Base-by-base conservation (phyloP, 2,329 filamentous ascomycete species). In the Geosmithia morbida region DNA sequence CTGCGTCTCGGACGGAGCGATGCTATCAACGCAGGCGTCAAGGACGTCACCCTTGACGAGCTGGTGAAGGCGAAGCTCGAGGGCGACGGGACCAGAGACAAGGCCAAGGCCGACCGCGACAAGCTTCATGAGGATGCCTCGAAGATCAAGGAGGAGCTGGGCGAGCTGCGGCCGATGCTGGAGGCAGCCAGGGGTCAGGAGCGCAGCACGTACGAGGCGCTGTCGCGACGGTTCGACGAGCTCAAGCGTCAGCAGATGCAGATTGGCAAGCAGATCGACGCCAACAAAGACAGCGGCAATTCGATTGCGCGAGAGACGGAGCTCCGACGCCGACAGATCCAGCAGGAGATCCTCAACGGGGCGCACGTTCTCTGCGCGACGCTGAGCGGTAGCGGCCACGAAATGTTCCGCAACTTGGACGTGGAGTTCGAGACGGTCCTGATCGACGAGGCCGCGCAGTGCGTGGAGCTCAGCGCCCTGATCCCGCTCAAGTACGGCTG, bases 371-470 rank as follows among this genome's bases (percentile, higher is more conserved):
- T 98, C 29, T 98, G 92, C 63, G 86, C 90, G 41, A 98, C 92
- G 1, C 79, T 98, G 48, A 96, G 89, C 62, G 92, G 90, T 57
- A 90, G 85, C 62, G 92, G 92, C 3, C 94, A 98, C 58, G 92
- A 98, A 54, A 94, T 97, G 81, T 95, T 98, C 68, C 87, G 90
- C 64, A 85, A 83, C 55, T 68, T 98, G 48, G 89, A 86, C 56
- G 87, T 98, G 46, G 92, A 98, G 62, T 98, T 98, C 55, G 92
- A 98, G 65, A 97, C 92, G 0, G 92, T 98, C 53, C 86, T 98
- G 55, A 96, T 98, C 52, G 92, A 98, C 57, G 92, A 98, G 67
- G 92, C 92, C 3, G 92, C 92, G 16, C 92, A 98, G 71, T 98
- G 90, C 62, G 94, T 98, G 51, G 92, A 98, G 67, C 75, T 98